These are phyloP conservation scores for Podospora pseudocomata DNA, from an alignment of 495 filamentous ascomycete genomes.

Conservation along the genomic window DNA sequence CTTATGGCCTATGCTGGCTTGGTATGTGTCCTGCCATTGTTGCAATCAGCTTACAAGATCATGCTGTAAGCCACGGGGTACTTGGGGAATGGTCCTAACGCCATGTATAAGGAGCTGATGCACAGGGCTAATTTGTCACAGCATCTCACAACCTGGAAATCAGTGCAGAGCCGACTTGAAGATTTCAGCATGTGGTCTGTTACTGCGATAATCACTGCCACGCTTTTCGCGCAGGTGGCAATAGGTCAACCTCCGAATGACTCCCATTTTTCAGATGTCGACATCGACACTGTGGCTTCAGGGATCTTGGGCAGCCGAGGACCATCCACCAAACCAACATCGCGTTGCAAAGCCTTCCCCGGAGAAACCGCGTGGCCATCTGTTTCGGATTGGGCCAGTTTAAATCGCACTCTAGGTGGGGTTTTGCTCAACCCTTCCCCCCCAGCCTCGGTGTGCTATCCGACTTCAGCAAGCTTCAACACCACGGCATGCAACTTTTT, in stretches of 20 bases:
- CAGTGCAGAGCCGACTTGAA: neutral
- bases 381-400: conserved; percentile 38
- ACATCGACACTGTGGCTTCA: neutral
- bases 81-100: no score
- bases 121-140: neutral
- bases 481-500: conserved; percentile 37
- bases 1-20: neutral
- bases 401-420: conserved; percentile 47
- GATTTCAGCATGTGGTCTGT: neutral
- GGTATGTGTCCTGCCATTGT: neutral
- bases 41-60: neutral
- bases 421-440: conserved; percentile 51
- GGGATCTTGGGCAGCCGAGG: neutral
- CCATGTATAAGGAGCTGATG: neutral
- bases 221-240: neutral
- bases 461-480: conserved; percentile 42
- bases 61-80: neutral
- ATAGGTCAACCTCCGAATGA: neutral
- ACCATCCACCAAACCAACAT: neutral
- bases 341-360: conserved; percentile 51
- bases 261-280: neutral
- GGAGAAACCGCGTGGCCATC: conserved; percentile 49
- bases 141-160: neutral
- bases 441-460: conserved; percentile 51
- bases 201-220: neutral